Percentiles rank a stretch among this genome's conserved stretches.
Evolutionary conservation across 768 basidiomycete genomes (phyloP).

Genomic region (Mycena chlorophos): DNA sequence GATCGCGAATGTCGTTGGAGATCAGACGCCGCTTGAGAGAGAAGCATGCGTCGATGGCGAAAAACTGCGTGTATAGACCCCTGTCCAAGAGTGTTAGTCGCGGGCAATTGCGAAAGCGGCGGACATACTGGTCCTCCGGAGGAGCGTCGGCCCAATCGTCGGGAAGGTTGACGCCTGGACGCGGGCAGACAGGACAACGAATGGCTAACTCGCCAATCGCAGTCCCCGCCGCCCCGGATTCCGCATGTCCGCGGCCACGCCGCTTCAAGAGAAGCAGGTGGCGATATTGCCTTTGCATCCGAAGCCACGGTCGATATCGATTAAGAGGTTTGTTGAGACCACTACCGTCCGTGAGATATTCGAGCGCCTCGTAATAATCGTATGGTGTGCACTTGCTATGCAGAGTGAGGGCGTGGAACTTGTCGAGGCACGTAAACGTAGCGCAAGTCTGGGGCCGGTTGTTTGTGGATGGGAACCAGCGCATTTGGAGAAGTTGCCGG

Average conservation of each 20-base stretch:
- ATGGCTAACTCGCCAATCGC: conserved; percentile 15
- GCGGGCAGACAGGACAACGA: conserved; percentile 24
- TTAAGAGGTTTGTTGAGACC: conserved; percentile 6
- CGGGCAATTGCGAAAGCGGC: too few species aligned
- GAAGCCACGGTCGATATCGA: conserved; percentile 16
- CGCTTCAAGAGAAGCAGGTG: conserved; percentile 12
- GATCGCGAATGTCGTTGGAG: too few species aligned
- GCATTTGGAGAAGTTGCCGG: conserved; percentile 1
- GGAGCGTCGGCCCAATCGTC: too few species aligned
- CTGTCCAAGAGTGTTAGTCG: too few species aligned
- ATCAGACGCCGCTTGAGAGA: too few species aligned
- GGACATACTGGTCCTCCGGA: too few species aligned
- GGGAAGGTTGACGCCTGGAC: conserved; percentile 17
- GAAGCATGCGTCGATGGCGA: too few species aligned
- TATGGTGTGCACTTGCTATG: conserved; percentile 22
- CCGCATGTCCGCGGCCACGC: conserved; percentile 15
- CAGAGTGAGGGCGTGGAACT: conserved; percentile 8
- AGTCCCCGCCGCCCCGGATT: neutral
- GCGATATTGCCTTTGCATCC: conserved; percentile 8
- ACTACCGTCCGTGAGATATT: conserved; percentile 9
- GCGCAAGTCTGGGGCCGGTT: conserved; percentile 17
- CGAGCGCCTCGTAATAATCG: conserved; percentile 22
- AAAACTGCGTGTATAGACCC: too few species aligned
- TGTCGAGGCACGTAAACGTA: conserved; percentile 12
- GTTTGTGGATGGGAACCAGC: conserved; percentile 22